Evolutionary conservation across 768 basidiomycete genomes (phyloP).

Genomic region (Suillus paluster): DNA sequence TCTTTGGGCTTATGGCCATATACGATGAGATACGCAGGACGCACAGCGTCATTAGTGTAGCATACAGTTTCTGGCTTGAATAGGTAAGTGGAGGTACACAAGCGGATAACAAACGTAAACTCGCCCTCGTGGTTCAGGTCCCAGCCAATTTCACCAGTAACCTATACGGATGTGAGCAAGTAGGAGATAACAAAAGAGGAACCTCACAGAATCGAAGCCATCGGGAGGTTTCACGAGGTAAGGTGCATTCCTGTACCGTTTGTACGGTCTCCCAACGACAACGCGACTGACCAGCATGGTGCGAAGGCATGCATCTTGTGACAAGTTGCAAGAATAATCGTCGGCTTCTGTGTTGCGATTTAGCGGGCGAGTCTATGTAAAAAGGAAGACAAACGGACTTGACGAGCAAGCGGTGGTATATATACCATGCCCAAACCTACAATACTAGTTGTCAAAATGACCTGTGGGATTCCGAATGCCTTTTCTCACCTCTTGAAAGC

Average conservation of each 20-base stretch:
- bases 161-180: conserved; percentile 36
- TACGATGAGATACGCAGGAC: conserved; percentile 68
- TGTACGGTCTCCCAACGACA: conserved; percentile 62
- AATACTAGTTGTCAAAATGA: not conserved
- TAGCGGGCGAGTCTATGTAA: not conserved
- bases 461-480: not conserved
- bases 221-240: conserved; percentile 53
- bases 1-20: conserved; percentile 45
- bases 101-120: conserved; percentile 8
- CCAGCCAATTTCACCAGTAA: conserved; percentile 64
- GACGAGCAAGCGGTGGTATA: conserved; percentile 71
- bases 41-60: conserved; percentile 67
- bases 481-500: conserved; percentile 51
- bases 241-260: conserved; percentile 52
- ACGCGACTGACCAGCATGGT: conserved; percentile 64
- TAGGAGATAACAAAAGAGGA: not conserved
- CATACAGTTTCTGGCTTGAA: conserved; percentile 57
- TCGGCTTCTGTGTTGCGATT: conserved; percentile 56
- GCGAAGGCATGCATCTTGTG: conserved; percentile 46
- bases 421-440: conserved; percentile 70
- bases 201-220: conserved; percentile 64
- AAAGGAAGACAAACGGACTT: conserved; percentile 43
- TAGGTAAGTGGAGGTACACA: not conserved
- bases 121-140: conserved; percentile 64
- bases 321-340: conserved; percentile 56